Evolutionary conservation across 345 rosid genomes (phyloP).

Genomic region (Reutealis trisperma): DNA sequence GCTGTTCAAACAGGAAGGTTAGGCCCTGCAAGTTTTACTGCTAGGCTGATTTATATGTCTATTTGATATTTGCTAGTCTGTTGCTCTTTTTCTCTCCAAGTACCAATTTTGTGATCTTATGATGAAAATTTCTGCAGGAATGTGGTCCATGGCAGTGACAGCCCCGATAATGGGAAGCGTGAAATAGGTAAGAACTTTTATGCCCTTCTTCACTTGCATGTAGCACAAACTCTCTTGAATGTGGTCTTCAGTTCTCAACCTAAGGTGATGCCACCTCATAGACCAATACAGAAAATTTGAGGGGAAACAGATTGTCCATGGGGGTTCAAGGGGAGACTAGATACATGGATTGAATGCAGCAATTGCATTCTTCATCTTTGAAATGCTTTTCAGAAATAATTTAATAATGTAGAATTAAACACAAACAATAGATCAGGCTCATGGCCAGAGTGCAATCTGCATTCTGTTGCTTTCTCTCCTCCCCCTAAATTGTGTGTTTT

Average conservation of each 20-base stretch:
- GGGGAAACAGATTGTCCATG: not conserved
- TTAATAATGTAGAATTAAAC: not conserved
- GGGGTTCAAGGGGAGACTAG: not conserved
- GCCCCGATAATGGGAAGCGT: constrained; percentile 93
- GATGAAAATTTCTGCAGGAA: constrained; percentile 58
- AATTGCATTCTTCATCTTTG: not conserved
- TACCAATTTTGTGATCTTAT: constrained; percentile 10
- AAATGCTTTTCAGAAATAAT: not conserved
- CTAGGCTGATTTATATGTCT: constrained; percentile 4
- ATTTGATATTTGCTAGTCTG: constrained; percentile 1
- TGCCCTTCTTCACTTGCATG: not conserved
- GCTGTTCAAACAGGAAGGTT: constrained; percentile 99
- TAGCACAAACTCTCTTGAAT: not conserved
- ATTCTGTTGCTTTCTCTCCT: not conserved
- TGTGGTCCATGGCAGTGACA: constrained; percentile 94
- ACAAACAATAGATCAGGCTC: not conserved
- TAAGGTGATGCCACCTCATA: not conserved
- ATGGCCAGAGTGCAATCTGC: not conserved
- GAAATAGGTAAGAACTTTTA: constrained; percentile 63
- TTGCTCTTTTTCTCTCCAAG: not conserved
- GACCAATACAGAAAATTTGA: too few species aligned
- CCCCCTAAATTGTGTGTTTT: not conserved
- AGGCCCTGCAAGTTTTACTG: constrained; percentile 19
- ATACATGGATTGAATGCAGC: not conserved
- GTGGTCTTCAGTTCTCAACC: not conserved